Percentiles rank a stretch among this genome's conserved stretches.
Evolutionary conservation across 352 stramenopile species (phyloP).

Genomic region (Globisporangium nagaii): DNA sequence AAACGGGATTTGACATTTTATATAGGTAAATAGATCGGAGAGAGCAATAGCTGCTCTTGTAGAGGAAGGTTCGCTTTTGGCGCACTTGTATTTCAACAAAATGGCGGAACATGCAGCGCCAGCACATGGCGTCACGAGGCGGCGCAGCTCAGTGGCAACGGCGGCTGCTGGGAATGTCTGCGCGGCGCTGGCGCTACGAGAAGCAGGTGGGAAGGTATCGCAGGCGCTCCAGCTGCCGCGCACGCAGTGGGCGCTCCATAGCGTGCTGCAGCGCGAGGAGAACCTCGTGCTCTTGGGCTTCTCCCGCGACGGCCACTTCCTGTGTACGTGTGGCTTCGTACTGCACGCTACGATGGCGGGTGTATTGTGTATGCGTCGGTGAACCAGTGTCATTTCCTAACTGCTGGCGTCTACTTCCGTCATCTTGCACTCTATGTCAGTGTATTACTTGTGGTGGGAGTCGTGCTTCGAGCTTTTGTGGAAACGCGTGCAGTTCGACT

Average conservation of each 20-base stretch:
- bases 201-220: background rate
- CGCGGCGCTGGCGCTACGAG: background rate
- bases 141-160: background rate
- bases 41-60: background rate
- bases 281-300: constrained; percentile 57
- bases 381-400: no score
- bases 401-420: no score
- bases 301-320: constrained; percentile 55
- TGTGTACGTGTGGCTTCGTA: constrained; percentile 34
- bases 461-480: constrained; percentile 41
- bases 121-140: background rate
- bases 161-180: background rate
- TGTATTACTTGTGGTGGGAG: constrained; percentile 43
- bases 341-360: no score
- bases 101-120: background rate
- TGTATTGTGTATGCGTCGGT: no score
- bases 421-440: no score
- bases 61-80: background rate
- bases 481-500: constrained; percentile 23
- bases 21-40: background rate
- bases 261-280: constrained; percentile 40
- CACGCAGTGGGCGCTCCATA: constrained; percentile 10
- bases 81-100: background rate
- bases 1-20: no score
- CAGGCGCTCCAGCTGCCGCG: constrained; percentile 3